These are phyloP conservation scores for Ploettnerulaceae sp. DNA, from an alignment of 2,329 filamentous ascomycete genomes.

Conservation along the genomic window DNA sequence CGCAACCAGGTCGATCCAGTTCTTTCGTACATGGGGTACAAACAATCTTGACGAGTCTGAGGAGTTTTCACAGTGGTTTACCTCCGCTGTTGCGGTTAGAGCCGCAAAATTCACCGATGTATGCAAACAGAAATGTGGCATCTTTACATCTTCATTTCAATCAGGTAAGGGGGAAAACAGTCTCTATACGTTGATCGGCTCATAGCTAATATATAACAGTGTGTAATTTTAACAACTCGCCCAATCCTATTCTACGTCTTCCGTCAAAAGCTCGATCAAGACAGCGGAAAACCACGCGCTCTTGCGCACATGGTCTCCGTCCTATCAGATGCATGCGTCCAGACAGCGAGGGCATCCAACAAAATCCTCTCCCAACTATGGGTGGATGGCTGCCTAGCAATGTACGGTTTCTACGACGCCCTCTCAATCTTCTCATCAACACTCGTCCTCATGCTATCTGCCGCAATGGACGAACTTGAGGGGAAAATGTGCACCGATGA, in stretches of 20 bases:
- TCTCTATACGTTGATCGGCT: neutral
- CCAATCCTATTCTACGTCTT: constrained; percentile 38
- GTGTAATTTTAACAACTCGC: constrained; percentile 37
- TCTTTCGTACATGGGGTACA: constrained; percentile 38
- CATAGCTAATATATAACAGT: constrained; percentile 15
- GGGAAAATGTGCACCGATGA: constrained; percentile 10
- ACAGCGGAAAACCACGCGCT: constrained; percentile 5
- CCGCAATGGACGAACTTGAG: constrained; percentile 18
- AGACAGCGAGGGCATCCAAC: constrained; percentile 36
- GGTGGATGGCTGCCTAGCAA: constrained; percentile 37
- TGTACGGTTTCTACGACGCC: constrained; percentile 38
- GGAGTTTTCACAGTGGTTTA: constrained; percentile 37
- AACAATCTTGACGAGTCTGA: constrained; percentile 37
- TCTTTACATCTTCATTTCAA: constrained; percentile 38
- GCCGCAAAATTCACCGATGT: constrained; percentile 30
- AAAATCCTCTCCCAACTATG: constrained; percentile 36
- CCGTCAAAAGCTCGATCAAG: constrained; percentile 24
- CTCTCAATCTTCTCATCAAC: constrained; percentile 39
- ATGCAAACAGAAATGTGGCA: constrained; percentile 17
- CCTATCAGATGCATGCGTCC: constrained; percentile 37
- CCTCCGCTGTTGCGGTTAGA: constrained; percentile 34
- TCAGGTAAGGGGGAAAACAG: constrained; percentile 19
- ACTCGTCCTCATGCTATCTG: constrained; percentile 37
- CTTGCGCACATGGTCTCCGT: constrained; percentile 36
- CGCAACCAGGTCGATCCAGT: constrained; percentile 5